Conservation (phyloP, 2,329 filamentous ascomycete species). For the Amphichorda felina region DNA sequence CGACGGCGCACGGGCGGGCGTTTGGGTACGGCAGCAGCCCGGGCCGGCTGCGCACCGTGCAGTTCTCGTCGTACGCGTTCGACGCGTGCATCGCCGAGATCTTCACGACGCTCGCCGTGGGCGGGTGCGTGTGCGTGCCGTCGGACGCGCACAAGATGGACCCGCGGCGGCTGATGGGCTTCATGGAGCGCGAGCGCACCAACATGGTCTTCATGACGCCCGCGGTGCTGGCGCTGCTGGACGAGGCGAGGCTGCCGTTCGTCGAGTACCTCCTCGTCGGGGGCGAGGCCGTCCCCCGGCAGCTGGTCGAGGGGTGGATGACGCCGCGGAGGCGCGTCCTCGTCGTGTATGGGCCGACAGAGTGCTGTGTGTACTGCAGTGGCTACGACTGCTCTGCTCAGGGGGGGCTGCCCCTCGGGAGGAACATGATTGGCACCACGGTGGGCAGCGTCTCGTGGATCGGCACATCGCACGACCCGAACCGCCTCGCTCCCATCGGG, state of each 20-base stretch:
- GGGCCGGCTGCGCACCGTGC: background rate
- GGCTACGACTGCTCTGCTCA: background rate
- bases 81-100: slow-evolving; percentile 2
- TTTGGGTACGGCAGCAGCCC: background rate
- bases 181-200: background rate
- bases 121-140: slow-evolving; percentile 26
- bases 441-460: slow-evolving; percentile 12
- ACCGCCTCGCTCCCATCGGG: slow-evolving; percentile 13
- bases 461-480: slow-evolving; percentile 14
- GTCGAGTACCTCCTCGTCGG: slow-evolving; percentile 4
- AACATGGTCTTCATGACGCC: slow-evolving; percentile 3
- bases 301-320: slow-evolving; percentile 8
- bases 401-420: background rate
- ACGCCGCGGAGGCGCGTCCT: background rate
- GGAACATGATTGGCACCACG: slow-evolving; percentile 4
- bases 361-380: slow-evolving; percentile 1
- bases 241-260: background rate
- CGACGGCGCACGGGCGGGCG: background rate
- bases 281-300: slow-evolving; percentile 7
- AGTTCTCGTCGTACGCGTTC: slow-evolving; percentile 4
- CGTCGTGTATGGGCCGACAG: slow-evolving; percentile 9
- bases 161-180: background rate
- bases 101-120: slow-evolving; percentile 7
- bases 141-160: slow-evolving; percentile 13
- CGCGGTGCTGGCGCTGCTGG: background rate